These are phyloP conservation scores for Russula lepida DNA, from an alignment of 768 basidiomycete species.

Conservation along the genomic window DNA sequence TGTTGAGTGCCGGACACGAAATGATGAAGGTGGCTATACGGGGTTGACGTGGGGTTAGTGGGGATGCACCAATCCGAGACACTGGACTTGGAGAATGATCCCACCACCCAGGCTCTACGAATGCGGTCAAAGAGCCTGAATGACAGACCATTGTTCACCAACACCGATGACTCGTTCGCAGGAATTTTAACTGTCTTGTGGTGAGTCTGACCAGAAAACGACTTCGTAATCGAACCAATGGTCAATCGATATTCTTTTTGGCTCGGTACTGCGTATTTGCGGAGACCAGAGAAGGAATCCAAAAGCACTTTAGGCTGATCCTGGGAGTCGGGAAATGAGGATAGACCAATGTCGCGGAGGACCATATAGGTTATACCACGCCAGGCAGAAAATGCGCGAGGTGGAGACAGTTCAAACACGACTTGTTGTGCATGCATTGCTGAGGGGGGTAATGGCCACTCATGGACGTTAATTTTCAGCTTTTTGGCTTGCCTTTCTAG, in stretches of 20 bases:
- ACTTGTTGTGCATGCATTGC: not conserved
- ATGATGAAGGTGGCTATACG: not conserved
- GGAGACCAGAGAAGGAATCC: conserved; percentile 4
- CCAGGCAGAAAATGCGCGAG: conserved; percentile 10
- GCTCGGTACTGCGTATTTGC: not conserved
- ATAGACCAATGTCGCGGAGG: conserved; percentile 4
- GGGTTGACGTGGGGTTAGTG: not conserved
- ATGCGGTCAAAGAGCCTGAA: conserved; percentile 1
- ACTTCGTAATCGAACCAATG: conserved; percentile 7
- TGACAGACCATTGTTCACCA: conserved; percentile 5
- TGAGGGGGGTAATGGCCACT: conserved; percentile 9
- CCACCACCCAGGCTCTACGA: not conserved
- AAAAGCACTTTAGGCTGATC: not conserved
- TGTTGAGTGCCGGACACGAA: not conserved
- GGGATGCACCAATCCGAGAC: not conserved
- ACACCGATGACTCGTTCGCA: not conserved
- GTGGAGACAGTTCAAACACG: conserved; percentile 11
- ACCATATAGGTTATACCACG: conserved; percentile 4
- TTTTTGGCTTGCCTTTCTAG: not conserved
- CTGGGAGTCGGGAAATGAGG: not conserved
- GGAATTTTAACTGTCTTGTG: conserved; percentile 1
- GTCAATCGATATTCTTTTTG: not conserved
- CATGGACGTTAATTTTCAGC: conserved; percentile 1
- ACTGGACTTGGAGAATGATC: not conserved
- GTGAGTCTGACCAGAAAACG: not conserved